Conservation (phyloP, 2,329 filamentous ascomycete species). For the Paramyrothecium roridum region DNA sequence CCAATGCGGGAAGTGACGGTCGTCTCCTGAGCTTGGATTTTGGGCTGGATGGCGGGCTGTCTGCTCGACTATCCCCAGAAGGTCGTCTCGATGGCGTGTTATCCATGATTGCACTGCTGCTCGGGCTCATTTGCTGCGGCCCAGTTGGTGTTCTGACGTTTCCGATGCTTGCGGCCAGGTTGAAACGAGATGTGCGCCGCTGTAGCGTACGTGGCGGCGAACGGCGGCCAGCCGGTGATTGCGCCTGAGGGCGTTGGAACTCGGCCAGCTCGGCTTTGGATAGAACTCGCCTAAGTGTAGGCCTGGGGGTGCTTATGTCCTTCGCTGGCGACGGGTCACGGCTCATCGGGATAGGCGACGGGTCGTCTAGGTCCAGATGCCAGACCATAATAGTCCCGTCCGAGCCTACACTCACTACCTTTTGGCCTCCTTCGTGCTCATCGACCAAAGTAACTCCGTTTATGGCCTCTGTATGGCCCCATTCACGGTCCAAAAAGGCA, state of each 20-base stretch:
- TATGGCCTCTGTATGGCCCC: constrained; percentile 92
- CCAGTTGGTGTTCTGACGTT: constrained; percentile 36
- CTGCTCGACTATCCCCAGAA: constrained; percentile 39
- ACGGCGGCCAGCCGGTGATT: constrained; percentile 42
- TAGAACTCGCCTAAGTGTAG: constrained; percentile 79
- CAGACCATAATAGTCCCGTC: constrained; percentile 85
- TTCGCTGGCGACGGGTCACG: constrained; percentile 55
- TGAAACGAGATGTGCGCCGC: constrained; percentile 52
- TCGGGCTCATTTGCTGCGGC: constrained; percentile 36
- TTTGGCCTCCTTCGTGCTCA: constrained; percentile 50
- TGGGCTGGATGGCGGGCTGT: constrained; percentile 49
- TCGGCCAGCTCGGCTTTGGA: constrained; percentile 85
- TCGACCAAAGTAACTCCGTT: constrained; percentile 77
- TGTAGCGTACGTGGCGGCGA: constrained; percentile 54
- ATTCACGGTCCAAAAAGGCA: constrained; percentile 78
- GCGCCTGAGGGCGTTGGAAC: constrained; percentile 53
- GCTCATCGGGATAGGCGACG: constrained; percentile 34
- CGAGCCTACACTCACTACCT: constrained; percentile 70
- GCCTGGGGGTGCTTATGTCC: constrained; percentile 50
- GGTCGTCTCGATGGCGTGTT: constrained; percentile 46
- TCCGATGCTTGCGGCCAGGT: constrained; percentile 30
- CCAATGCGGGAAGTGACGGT: constrained; percentile 53
- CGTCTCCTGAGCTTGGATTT: constrained; percentile 43
- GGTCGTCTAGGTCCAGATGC: constrained; percentile 52
- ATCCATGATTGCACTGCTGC: constrained; percentile 35